These are phyloP conservation scores for Penicillium sp. DNA, from an alignment of 2,329 filamentous ascomycete species.

Conservation along the genomic window DNA sequence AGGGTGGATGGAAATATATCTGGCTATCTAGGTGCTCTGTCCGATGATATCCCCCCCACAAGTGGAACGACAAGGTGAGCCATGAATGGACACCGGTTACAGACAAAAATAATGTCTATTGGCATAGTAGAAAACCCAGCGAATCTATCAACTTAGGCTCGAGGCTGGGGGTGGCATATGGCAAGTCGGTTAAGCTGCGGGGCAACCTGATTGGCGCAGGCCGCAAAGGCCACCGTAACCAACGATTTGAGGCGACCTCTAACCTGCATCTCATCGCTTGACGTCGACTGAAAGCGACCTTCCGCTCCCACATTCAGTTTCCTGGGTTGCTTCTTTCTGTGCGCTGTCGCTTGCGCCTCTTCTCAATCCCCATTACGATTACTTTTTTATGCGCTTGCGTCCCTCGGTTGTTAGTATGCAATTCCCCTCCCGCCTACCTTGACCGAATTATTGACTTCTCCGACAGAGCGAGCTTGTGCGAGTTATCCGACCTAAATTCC, in stretches of 20 bases:
- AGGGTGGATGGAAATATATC: not conserved
- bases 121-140: too few species aligned
- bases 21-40: not conserved
- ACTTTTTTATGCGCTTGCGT: slow-evolving; percentile 1
- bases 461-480: slow-evolving; percentile 30
- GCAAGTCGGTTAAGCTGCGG: slow-evolving; percentile 27
- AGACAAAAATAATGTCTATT: not conserved
- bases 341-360: slow-evolving; percentile 19
- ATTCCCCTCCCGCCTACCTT: slow-evolving; percentile 17
- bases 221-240: slow-evolving; percentile 45
- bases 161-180: not conserved
- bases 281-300: slow-evolving; percentile 14
- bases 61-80: not conserved
- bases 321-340: slow-evolving; percentile 19
- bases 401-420: slow-evolving; percentile 26
- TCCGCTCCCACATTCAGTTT: slow-evolving; percentile 23
- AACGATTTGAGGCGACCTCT: slow-evolving; percentile 23
- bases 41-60: not conserved
- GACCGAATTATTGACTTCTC: slow-evolving; percentile 26
- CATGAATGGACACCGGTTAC: not conserved
- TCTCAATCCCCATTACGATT: not conserved
- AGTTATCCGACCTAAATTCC: slow-evolving; percentile 20
- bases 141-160: not conserved
- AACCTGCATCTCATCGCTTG: slow-evolving; percentile 26
- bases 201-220: slow-evolving; percentile 39